Base-by-base conservation (phyloP, 23 red algal genomes). In the Agarophyton chilense region DNA sequence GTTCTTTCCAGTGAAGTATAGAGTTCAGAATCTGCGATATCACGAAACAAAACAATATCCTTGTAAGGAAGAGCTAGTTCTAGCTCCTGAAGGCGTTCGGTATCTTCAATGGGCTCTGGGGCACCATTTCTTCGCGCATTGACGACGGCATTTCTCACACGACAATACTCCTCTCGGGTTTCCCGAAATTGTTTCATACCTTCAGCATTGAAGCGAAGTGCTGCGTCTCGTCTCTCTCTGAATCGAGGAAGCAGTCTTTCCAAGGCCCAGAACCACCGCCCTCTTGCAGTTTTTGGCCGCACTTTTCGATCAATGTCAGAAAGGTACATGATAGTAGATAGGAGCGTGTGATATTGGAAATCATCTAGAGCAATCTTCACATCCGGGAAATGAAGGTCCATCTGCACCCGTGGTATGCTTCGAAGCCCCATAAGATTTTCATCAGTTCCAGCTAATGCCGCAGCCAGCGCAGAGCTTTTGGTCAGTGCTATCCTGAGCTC, bases 191-290 rank as follows among this genome's bases (percentile, higher is more conserved):
- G 42, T 46, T 72, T 43, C 68, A 94, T 64, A 52, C 81, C 91
- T 57, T 64, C 68, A 10, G 47, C 81, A 64, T 77, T 86, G 26
- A 94, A 94, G 6, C 79, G 78, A 24, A 79, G 41, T 16, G 52
- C 82, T 17, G 82, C 92, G 10, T 81, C 79, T 46, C 83, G 39
- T 35, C 92, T 58, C 57, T 95, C 63, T 55, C 78, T 86, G 33
- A 95, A 95, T 46, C 93, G 73, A 21, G 93, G 93, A 26, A 95
- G 79, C 39, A 92, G 71, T 25, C 81, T 64, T 34, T 95, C 86
- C n/a, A 95, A 65, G 21, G 86, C 93, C 87, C 87, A 92, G 35
- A 83, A 78, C 93, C 93, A 95, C 22, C 93, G 72, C 10, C 87
- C 93, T 19, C 72, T 56, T 5, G 93, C 85, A 33, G 93, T 65